Evolutionary conservation across 2,329 filamentous ascomycete species (phyloP).

Genomic region (Cytospora leucostoma): DNA sequence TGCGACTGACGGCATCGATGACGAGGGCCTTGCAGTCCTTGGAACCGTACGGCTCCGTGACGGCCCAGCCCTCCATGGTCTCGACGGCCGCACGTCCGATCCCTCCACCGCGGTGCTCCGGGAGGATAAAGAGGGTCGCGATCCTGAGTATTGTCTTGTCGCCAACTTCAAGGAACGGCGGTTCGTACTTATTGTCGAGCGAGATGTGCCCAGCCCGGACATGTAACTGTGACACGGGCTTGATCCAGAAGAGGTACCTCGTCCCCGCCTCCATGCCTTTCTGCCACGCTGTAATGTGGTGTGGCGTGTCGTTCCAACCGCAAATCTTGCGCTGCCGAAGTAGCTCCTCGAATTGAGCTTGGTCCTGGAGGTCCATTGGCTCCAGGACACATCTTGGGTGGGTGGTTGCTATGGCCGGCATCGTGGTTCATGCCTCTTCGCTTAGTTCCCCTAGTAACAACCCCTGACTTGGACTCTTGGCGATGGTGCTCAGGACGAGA

Average conservation of each 20-base stretch:
- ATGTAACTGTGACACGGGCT: constrained; percentile 11
- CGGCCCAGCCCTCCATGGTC: constrained; percentile 23
- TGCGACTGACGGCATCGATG: constrained; percentile 22
- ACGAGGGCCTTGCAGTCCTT: constrained; percentile 23
- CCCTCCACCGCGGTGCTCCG: constrained; percentile 23
- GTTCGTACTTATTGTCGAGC: constrained; percentile 11
- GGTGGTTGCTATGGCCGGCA: background rate
- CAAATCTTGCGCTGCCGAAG: constrained; percentile 27
- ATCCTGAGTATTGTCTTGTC: constrained; percentile 19
- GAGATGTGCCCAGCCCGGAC: constrained; percentile 23
- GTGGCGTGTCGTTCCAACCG: constrained; percentile 22
- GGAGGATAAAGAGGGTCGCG: constrained; percentile 28
- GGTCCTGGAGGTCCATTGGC: constrained; percentile 22
- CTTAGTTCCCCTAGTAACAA: too few relatives aligned
- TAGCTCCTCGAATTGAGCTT: constrained; percentile 25
- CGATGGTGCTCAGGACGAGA: too few relatives aligned
- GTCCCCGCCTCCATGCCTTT: constrained; percentile 4
- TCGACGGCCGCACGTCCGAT: constrained; percentile 25
- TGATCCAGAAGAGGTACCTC: constrained; percentile 25
- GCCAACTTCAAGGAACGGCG: background rate
- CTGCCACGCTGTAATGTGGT: constrained; percentile 14
- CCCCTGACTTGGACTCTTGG: too few relatives aligned
- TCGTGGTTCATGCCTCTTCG: background rate
- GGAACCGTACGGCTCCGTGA: constrained; percentile 27
- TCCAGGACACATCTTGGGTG: constrained; percentile 22